Evolutionary conservation across 257 asterid species (phyloP), one percentile per base, ranked within the genome.

Genomic region (Thymus quinquecostatus): DNA sequence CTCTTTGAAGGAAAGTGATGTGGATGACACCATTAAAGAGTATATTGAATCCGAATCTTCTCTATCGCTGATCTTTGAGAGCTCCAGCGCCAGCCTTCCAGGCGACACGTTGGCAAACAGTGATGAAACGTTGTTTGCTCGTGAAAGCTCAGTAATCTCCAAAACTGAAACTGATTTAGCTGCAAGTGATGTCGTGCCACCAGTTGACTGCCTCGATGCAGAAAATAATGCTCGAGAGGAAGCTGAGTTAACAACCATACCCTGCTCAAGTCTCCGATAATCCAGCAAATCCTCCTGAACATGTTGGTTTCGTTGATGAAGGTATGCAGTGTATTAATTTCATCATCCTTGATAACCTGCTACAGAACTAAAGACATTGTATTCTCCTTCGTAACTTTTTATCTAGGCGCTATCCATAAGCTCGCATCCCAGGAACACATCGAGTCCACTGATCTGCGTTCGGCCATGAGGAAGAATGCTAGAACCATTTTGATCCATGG

Each of bases 401-500:
- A 59, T 51, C 28, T 10, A 81, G 83, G 74, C 34, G 40, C 65
- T 69, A 78, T 64, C 68, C 69, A 57, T 53, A 66, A 66, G 77
- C 65, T 72, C 55, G 70, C 61, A 32, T 60, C 77, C 55, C 69
- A 49, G 54, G 49, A 67, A 51, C 70, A 82, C 68, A 28, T 29
- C 2, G 64, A 66, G 64, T 54, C 56, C 14, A 45, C 41, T 43
- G 76, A 47, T 59, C 49, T 50, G 32, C 38, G 8, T 43, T 65
- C 78, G 33, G 71, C 75, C 6, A 75, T 50, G 64, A 79, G 64
- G 82, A 82, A 79, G 71, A 71, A 82, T 4, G 81, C 77, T 5
- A 82, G 92, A 78, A 78, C 86, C 74, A 87, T 87, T 53, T 55
- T 87, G 79, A 86, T 87, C 54, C 96, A 84, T 58, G 96, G 88